phyloP scores from a whole-genome alignment of 352 stramenopile genomes.

The Phytophthora boehmeriae region DNA sequence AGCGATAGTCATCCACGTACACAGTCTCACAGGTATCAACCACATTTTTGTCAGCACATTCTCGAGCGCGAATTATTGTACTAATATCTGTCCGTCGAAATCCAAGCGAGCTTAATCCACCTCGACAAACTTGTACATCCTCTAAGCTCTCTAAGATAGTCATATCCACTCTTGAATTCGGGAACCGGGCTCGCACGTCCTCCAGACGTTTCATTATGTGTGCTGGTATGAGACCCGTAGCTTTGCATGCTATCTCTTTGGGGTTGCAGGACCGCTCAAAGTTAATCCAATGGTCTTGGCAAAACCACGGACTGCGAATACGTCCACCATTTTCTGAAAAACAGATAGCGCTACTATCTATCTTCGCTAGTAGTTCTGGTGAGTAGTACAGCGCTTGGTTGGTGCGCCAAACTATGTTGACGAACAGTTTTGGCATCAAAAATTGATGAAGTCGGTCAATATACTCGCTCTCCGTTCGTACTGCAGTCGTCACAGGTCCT shows the following conservation, averaged over 20 bases:
- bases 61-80: constrained; percentile 7
- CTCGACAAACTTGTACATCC: constrained; percentile 8
- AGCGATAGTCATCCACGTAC: constrained; percentile 40
- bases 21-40: constrained; percentile 24
- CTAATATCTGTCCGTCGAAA: constrained; percentile 7
- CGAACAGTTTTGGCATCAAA: constrained; percentile 31
- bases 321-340: constrained; percentile 6
- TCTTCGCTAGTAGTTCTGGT: constrained; percentile 1
- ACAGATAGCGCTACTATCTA: constrained; percentile 3
- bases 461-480: constrained; percentile 20
- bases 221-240: background rate
- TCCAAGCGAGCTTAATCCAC: background rate
- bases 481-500: background rate
- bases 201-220: constrained; percentile 2
- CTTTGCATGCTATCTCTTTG: background rate
- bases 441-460: constrained; percentile 38
- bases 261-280: constrained; percentile 8
- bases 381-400: constrained; percentile 31
- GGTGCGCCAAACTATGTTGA: constrained; percentile 17
- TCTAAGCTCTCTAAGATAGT: constrained; percentile 11
- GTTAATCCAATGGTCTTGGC: constrained; percentile 17
- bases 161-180: constrained; percentile 8
- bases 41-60: constrained; percentile 11
- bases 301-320: constrained; percentile 1
- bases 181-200: background rate